Evolutionary conservation across 192 early-diverging fungal genomes (phyloP).

Genomic region (Helicostylum pulchrum): DNA sequence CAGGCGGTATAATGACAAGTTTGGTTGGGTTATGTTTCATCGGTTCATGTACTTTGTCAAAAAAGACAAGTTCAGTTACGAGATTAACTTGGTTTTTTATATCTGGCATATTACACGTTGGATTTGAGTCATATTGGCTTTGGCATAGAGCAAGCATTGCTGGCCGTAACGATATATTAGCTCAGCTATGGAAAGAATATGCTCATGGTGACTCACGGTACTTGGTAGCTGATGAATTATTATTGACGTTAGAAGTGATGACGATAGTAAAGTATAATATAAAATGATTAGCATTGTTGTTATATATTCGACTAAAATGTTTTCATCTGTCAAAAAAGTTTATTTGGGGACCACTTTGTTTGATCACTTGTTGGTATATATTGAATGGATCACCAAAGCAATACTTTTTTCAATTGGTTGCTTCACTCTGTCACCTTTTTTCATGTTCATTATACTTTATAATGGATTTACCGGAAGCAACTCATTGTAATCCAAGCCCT

Average conservation of each 20-base stretch:
- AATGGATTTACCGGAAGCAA: slow-evolving; percentile 67
- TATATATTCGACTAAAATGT: slow-evolving; percentile 23
- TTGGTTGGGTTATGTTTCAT: not conserved
- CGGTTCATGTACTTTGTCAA: not conserved
- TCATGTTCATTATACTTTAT: slow-evolving; percentile 81
- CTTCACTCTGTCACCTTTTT: slow-evolving; percentile 74
- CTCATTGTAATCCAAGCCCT: slow-evolving; percentile 64
- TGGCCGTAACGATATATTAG: slow-evolving; percentile 50
- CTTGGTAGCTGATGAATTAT: slow-evolving; percentile 77
- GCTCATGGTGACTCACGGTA: slow-evolving; percentile 85
- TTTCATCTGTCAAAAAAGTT: slow-evolving; percentile 21
- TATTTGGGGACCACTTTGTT: slow-evolving; percentile 56
- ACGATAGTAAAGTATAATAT: slow-evolving; percentile 68
- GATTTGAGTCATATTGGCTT: slow-evolving; percentile 87
- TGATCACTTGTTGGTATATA: slow-evolving; percentile 55
- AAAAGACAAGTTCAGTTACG: not conserved
- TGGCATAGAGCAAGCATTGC: slow-evolving; percentile 66
- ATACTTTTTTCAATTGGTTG: slow-evolving; percentile 54
- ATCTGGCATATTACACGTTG: slow-evolving; percentile 77
- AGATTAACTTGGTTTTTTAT: slow-evolving; percentile 79
- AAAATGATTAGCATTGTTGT: slow-evolving; percentile 29
- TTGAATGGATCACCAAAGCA: slow-evolving; percentile 51
- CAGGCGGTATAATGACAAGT: not conserved
- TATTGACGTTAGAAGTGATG: slow-evolving; percentile 82
- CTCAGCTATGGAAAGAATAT: slow-evolving; percentile 92